A percentile compares a stretch with the other conserved stretches of the same genome.
Conservation (phyloP, 805 yeast genomes). For the Schizosaccharomyces japonicus region DNA sequence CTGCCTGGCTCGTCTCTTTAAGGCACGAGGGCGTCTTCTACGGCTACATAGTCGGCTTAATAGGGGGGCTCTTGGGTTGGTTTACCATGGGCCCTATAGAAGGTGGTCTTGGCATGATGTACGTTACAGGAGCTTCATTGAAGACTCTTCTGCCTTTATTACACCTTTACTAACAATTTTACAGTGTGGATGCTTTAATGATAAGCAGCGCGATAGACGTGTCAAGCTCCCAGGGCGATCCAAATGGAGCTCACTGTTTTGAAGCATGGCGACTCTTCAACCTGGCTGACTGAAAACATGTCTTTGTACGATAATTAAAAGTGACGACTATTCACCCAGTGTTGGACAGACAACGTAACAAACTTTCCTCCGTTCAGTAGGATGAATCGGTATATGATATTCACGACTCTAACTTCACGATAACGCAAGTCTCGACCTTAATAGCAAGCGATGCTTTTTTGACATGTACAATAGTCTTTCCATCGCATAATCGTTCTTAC, state of each 20-base stretch:
- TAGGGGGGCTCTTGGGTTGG: conserved; percentile 21
- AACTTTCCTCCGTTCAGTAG: too few species aligned
- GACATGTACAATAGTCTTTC: too few species aligned
- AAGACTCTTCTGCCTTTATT: neutral
- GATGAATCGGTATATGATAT: too few species aligned
- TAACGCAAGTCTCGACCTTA: too few species aligned
- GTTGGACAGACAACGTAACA: too few species aligned
- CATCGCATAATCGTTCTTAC: too few species aligned
- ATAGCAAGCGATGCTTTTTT: too few species aligned
- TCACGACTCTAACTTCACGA: too few species aligned
- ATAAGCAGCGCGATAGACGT: neutral
- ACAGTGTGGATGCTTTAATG: conserved; percentile 14
- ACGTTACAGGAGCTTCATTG: neutral
- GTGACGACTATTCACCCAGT: too few species aligned
- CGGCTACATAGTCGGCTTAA: conserved; percentile 20
- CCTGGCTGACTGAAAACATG: too few species aligned
- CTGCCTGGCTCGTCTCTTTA: conserved; percentile 20
- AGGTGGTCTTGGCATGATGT: conserved; percentile 17
- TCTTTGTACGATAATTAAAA: too few species aligned
- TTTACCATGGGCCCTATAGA: conserved; percentile 22
- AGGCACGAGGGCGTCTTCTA: conserved; percentile 17
- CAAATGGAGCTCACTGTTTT: conserved; percentile 1
- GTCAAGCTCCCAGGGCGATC: neutral
- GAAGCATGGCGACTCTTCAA: conserved; percentile 5
- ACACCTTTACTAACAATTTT: conserved; percentile 6